phyloP scores from a whole-genome alignment of 2,329 filamentous ascomycete species.

The Leptosphaerulina australis region DNA sequence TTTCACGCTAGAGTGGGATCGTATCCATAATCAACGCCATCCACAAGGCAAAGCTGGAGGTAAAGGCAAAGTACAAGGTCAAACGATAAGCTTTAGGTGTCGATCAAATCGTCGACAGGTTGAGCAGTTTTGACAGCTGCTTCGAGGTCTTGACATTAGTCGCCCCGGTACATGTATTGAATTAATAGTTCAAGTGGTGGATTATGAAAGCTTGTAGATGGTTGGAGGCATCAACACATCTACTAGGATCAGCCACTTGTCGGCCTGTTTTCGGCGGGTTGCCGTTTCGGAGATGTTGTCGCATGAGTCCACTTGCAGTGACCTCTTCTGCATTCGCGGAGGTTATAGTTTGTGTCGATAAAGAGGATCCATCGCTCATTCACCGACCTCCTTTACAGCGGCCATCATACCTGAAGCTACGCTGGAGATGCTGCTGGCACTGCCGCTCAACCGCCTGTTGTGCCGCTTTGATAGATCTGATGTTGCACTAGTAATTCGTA shows the following conservation, averaged over 20 bases:
- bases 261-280: too few species aligned
- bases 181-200: too few species aligned
- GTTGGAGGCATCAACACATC: too few species aligned
- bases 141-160: too few species aligned
- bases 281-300: too few species aligned
- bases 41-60: background rate
- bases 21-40: background rate
- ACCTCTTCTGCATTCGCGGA: background rate
- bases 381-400: slow-evolving; percentile 19
- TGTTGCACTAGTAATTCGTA: slow-evolving; percentile 27
- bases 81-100: background rate
- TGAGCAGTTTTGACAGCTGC: background rate
- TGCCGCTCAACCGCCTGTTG: slow-evolving; percentile 34
- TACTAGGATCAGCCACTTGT: too few species aligned
- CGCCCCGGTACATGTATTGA: too few species aligned
- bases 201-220: too few species aligned
- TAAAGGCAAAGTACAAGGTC: too few species aligned
- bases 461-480: slow-evolving; percentile 34
- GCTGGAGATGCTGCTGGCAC: slow-evolving; percentile 34
- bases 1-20: background rate
- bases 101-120: background rate
- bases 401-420: slow-evolving; percentile 18
- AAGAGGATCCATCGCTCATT: slow-evolving; percentile 3
- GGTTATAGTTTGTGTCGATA: too few species aligned
- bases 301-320: background rate